Evolutionary conservation across 2,329 filamentous ascomycete species (phyloP).

Genomic region (Phaeoacremonium minimum): DNA sequence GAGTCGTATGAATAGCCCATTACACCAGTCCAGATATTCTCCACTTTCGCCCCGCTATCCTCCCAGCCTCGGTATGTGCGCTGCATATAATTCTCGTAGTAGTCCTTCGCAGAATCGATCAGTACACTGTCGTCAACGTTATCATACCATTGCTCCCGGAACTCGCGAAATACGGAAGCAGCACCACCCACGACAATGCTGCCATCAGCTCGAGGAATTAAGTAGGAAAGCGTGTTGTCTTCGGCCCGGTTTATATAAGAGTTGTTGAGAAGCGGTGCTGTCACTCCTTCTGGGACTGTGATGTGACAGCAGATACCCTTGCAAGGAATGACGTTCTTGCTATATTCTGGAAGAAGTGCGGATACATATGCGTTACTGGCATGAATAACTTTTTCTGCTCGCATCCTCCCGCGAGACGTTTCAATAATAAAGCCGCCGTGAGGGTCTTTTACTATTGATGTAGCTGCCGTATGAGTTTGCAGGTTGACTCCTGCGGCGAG

Average conservation of each 20-base stretch:
- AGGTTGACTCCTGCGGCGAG: conserved; percentile 5
- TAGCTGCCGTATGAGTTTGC: conserved; percentile 5
- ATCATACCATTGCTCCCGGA: conserved; percentile 35
- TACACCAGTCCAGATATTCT: conserved; percentile 27
- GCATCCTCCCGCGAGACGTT: conserved; percentile 51
- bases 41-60: conserved; percentile 25
- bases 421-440: conserved; percentile 36
- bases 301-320: conserved; percentile 37
- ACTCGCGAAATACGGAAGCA: conserved; percentile 21
- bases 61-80: conserved; percentile 44
- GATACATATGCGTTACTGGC: conserved; percentile 67
- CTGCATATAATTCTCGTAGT: conserved; percentile 46
- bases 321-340: conserved; percentile 57
- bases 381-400: conserved; percentile 51
- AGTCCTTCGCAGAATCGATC: conserved; percentile 33
- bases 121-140: conserved; percentile 38
- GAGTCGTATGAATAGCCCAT: conserved; percentile 5
- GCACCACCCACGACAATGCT: conserved; percentile 34
- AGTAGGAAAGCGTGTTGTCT: conserved; percentile 23
- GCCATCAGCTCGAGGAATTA: conserved; percentile 37
- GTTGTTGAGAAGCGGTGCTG: conserved; percentile 13
- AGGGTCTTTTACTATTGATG: conserved; percentile 9
- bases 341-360: conserved; percentile 53
- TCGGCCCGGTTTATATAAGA: conserved; percentile 19
- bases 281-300: neutral